These are phyloP conservation scores for Erodium chrysanthum DNA, from an alignment of 441 rosid species.

Conservation along the genomic window DNA sequence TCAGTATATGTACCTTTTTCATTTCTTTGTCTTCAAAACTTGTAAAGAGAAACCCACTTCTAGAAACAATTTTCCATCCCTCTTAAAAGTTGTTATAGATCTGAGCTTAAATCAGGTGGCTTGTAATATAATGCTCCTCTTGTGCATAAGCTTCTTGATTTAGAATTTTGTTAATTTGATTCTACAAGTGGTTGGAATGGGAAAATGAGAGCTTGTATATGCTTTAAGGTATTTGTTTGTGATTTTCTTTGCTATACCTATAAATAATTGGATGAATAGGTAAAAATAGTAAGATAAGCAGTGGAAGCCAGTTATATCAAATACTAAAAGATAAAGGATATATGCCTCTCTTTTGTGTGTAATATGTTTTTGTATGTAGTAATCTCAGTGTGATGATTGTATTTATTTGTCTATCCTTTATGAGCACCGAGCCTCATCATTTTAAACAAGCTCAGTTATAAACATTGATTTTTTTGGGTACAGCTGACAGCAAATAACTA, in stretches of 20 bases:
- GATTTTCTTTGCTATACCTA: neutral
- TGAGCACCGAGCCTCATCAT: neutral
- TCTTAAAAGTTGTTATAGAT: neutral
- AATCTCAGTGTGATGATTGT: neutral
- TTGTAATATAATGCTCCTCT: too few relatives aligned
- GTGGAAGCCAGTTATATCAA: neutral
- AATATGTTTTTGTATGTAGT: neutral
- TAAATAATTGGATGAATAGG: neutral
- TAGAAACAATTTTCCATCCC: neutral
- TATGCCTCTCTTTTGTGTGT: neutral
- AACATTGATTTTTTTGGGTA: neutral
- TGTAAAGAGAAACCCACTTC: neutral
- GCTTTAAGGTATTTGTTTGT: too few relatives aligned
- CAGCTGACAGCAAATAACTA: slow-evolving; percentile 1
- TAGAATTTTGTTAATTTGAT: too few relatives aligned
- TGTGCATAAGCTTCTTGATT: too few relatives aligned
- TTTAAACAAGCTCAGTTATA: neutral
- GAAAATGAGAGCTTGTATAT: too few relatives aligned
- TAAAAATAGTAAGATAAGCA: neutral
- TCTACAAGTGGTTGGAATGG: too few relatives aligned
- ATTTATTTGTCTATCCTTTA: too few relatives aligned
- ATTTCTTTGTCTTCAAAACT: neutral
- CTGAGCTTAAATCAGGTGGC: too few relatives aligned
- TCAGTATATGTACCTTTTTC: neutral
- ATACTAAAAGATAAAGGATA: neutral